These are phyloP conservation scores for Prunus yedoensis DNA, from an alignment of 331 rosid species.

Conservation along the genomic window DNA sequence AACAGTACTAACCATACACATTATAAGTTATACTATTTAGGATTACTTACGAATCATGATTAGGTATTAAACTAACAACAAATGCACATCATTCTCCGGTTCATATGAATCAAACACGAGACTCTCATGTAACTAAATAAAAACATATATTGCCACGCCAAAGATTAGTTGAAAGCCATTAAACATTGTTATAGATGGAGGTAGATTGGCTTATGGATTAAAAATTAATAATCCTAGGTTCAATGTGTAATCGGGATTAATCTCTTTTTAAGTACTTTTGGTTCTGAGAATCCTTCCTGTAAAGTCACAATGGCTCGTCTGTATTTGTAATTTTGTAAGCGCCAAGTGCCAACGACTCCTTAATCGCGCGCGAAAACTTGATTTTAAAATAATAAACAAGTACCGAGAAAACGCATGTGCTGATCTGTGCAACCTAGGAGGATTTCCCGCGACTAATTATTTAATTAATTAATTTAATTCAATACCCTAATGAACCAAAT, in stretches of 20 bases:
- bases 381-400: not conserved
- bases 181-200: no score
- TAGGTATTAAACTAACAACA: no score
- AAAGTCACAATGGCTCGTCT: not conserved
- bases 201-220: no score
- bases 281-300: not conserved
- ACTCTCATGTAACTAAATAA: no score
- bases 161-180: no score
- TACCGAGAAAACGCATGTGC: constrained; percentile 6
- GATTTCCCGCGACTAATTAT: not conserved
- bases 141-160: no score
- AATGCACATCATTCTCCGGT: no score
- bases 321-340: not conserved
- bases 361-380: not conserved
- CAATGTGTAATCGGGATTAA: not conserved
- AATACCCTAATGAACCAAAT: no score
- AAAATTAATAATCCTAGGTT: not conserved
- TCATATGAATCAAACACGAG: no score
- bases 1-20: no score
- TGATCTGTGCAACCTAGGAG: not conserved
- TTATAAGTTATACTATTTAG: no score
- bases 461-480: not conserved
- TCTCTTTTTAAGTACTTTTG: not conserved
- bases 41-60: no score
- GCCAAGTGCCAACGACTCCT: not conserved